These are phyloP conservation scores for Macrocystidia cucumis DNA, from an alignment of 1,284 basidiomycete species.

Conservation along the genomic window DNA sequence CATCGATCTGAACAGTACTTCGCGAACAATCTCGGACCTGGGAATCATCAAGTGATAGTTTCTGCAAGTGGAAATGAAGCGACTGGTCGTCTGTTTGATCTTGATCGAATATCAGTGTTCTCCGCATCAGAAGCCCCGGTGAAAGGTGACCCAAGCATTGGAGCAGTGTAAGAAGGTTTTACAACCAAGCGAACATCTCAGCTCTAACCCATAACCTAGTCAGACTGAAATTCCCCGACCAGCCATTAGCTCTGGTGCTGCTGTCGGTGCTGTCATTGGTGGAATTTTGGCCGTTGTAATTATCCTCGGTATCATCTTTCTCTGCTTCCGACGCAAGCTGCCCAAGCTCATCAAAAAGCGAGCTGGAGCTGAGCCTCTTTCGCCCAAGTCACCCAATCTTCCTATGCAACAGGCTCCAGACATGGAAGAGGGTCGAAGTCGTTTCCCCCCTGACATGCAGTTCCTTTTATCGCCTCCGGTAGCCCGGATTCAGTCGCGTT, in stretches of 20 bases:
- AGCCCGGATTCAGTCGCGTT: too few relatives aligned
- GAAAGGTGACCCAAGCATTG: too few relatives aligned
- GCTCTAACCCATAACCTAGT: too few relatives aligned
- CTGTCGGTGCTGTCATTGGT: slow-evolving; percentile 24
- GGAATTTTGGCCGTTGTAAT: slow-evolving; percentile 23
- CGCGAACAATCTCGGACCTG: slow-evolving; percentile 24
- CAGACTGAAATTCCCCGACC: too few relatives aligned
- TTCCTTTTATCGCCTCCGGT: too few relatives aligned
- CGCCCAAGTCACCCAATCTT: slow-evolving; percentile 22
- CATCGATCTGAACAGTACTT: slow-evolving; percentile 26
- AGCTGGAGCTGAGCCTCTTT: slow-evolving; percentile 12
- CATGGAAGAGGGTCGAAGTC: slow-evolving; percentile 20
- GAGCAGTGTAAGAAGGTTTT: slow-evolving; percentile 11
- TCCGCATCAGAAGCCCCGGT: too few relatives aligned
- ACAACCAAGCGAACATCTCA: too few relatives aligned
- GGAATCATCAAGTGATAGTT: slow-evolving; percentile 25
- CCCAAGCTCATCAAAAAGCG: slow-evolving; percentile 13
- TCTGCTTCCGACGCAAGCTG: slow-evolving; percentile 18
- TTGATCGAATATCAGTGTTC: slow-evolving; percentile 35
- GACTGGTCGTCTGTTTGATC: slow-evolving; percentile 28
- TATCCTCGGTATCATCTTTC: slow-evolving; percentile 19
- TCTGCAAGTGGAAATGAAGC: slow-evolving; percentile 19
- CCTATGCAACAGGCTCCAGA: slow-evolving; percentile 32
- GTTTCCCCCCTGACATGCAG: slow-evolving; percentile 9
- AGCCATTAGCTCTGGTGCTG: too few relatives aligned